These are phyloP conservation scores for Skeletonema potamos DNA, from an alignment of 108 stramenopile species.

Conservation along the genomic window DNA sequence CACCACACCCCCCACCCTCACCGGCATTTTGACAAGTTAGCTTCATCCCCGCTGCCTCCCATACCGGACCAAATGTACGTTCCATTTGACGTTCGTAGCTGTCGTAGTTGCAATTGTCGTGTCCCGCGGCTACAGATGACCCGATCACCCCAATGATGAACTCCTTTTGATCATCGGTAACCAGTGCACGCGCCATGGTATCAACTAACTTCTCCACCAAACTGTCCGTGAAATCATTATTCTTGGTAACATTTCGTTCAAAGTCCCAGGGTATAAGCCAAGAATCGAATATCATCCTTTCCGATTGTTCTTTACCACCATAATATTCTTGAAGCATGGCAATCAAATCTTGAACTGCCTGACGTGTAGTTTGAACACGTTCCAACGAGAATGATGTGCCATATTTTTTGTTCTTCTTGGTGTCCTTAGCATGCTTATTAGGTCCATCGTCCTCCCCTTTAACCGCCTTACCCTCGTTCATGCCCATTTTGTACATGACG, in stretches of 20 bases:
- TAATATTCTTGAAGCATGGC: conserved; percentile 34
- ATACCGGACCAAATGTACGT: conserved; percentile 33
- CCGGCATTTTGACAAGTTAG: conserved; percentile 44
- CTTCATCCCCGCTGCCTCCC: conserved; percentile 53
- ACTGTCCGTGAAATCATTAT: no score
- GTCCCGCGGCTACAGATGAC: conserved; percentile 45
- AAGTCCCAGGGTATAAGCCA: conserved; percentile 40
- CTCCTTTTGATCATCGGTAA: conserved; percentile 40
- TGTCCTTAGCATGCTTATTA: neutral
- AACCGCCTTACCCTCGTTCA: conserved; percentile 12
- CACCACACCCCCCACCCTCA: conserved; percentile 51
- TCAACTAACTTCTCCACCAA: conserved; percentile 6
- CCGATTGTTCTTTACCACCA: conserved; percentile 12
- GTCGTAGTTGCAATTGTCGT: conserved; percentile 53
- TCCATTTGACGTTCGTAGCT: conserved; percentile 44
- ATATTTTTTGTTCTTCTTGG: neutral
- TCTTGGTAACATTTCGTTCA: neutral
- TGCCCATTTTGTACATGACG: conserved; percentile 14
- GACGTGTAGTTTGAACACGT: conserved; percentile 21
- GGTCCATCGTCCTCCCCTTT: neutral
- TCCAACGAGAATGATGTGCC: conserved; percentile 14
- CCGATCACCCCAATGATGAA: conserved; percentile 51
- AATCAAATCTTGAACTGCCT: conserved; percentile 17
- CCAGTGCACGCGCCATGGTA: conserved; percentile 43
- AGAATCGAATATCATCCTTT: conserved; percentile 34